Percentiles rank a stretch among this genome's conserved stretches.
Evolutionary conservation across 139 green algal species (phyloP).

Genomic region (Dunaliella primolecta): DNA sequence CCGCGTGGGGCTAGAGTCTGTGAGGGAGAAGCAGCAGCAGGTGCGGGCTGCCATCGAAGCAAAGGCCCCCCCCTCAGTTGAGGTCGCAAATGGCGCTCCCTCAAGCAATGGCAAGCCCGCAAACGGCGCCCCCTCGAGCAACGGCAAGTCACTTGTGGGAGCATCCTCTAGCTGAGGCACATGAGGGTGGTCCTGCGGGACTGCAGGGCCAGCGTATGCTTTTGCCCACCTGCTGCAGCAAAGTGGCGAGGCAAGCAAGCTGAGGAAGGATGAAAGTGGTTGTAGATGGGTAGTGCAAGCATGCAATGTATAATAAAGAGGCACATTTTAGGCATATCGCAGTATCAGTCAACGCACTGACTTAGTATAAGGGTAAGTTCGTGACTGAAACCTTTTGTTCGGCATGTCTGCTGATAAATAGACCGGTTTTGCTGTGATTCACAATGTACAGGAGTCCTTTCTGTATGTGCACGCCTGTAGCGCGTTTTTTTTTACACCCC

Average conservation of each 20-base stretch:
- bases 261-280: background rate
- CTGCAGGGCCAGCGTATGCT: too few species aligned
- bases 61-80: background rate
- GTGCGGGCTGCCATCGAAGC: background rate
- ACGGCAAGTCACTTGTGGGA: background rate
- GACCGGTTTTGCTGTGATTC: too few species aligned
- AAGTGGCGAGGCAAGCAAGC: too few species aligned
- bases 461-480: too few species aligned
- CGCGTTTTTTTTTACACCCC: too few species aligned
- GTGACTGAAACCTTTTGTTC: too few species aligned
- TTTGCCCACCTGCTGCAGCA: too few species aligned
- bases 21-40: constrained; percentile 49
- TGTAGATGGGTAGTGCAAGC: background rate
- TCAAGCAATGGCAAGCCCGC: background rate
- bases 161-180: background rate
- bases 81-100: background rate
- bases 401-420: too few species aligned
- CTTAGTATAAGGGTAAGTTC: too few species aligned
- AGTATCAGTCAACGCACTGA: background rate
- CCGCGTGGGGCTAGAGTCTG: constrained; percentile 53
- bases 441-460: too few species aligned
- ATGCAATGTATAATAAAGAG: background rate
- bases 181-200: background rate
- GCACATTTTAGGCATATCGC: background rate
- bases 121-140: background rate